A percentile compares a stretch with the other conserved stretches of the same genome.
Conservation (phyloP, 75 land plant species). For the Selaginella moellendorffii region DNA sequence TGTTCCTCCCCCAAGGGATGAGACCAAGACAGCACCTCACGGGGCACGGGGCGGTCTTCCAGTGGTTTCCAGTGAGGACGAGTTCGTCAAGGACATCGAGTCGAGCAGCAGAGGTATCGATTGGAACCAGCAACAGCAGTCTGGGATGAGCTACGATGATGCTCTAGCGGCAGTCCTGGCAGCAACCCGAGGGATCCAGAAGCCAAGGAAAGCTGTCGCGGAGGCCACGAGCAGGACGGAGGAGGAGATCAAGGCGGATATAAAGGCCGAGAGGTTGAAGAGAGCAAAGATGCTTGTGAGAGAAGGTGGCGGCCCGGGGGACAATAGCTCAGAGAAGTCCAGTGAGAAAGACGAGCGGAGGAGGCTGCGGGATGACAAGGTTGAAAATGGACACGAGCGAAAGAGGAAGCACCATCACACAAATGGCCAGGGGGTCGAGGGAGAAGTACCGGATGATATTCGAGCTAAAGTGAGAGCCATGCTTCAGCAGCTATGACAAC, state of each 20-base stretch:
- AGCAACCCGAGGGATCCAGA: constrained; percentile 51
- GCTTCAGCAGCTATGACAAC: constrained; percentile 18
- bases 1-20: no score
- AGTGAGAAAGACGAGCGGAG: constrained; percentile 3
- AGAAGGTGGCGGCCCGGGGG: no score
- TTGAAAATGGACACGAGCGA: background rate
- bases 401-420: background rate
- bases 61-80: no score
- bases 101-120: background rate
- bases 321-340: constrained; percentile 53
- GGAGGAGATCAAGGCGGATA: background rate
- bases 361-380: constrained; percentile 1
- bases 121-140: constrained; percentile 9
- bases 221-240: constrained; percentile 7
- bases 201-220: background rate
- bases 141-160: constrained; percentile 39
- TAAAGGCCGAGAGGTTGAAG: constrained; percentile 72
- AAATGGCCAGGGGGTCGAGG: background rate
- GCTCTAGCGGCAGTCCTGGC: constrained; percentile 68
- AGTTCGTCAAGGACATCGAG: no score
- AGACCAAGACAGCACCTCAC: no score
- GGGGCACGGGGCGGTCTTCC: no score
- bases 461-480: constrained; percentile 75
- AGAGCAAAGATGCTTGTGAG: constrained; percentile 82
- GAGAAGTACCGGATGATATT: constrained; percentile 44